Evolutionary conservation across 2,329 filamentous ascomycete genomes (phyloP).

Genomic region (Bipolaris zeicola): DNA sequence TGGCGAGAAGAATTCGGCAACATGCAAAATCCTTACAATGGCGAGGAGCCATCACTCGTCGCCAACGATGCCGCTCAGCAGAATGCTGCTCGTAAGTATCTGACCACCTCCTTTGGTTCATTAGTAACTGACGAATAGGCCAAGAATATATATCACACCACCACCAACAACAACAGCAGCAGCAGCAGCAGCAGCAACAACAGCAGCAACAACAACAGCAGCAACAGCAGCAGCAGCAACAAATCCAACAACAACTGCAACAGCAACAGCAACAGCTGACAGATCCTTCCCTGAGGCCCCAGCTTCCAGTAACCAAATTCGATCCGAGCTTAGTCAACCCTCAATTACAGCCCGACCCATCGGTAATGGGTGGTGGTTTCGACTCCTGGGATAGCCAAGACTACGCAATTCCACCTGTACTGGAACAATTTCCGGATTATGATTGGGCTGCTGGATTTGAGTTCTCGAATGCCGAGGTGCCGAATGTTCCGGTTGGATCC

Average conservation of each 20-base stretch:
- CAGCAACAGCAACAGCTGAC: slow-evolving; percentile 19
- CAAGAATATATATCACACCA: slow-evolving; percentile 27
- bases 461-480: slow-evolving; percentile 39
- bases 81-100: slow-evolving; percentile 37
- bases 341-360: slow-evolving; percentile 27
- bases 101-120: background rate
- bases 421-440: slow-evolving; percentile 47
- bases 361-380: slow-evolving; percentile 27
- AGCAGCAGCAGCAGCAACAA: background rate
- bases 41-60: slow-evolving; percentile 31
- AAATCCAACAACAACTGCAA: background rate
- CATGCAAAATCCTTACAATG: slow-evolving; percentile 45
- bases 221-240: background rate
- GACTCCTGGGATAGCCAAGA: slow-evolving; percentile 38
- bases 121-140: slow-evolving; percentile 15
- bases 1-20: slow-evolving; percentile 48
- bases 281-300: slow-evolving; percentile 21
- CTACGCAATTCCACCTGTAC: slow-evolving; percentile 37
- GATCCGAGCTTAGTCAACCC: slow-evolving; percentile 33
- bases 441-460: slow-evolving; percentile 47
- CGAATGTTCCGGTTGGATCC: slow-evolving; percentile 27
- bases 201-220: slow-evolving; percentile 15
- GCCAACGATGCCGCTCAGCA: slow-evolving; percentile 32
- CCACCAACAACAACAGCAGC: slow-evolving; percentile 7
- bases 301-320: slow-evolving; percentile 33